Conservation (phyloP, 78 protist genomes). For the Polysphondylium violaceum region DNA sequence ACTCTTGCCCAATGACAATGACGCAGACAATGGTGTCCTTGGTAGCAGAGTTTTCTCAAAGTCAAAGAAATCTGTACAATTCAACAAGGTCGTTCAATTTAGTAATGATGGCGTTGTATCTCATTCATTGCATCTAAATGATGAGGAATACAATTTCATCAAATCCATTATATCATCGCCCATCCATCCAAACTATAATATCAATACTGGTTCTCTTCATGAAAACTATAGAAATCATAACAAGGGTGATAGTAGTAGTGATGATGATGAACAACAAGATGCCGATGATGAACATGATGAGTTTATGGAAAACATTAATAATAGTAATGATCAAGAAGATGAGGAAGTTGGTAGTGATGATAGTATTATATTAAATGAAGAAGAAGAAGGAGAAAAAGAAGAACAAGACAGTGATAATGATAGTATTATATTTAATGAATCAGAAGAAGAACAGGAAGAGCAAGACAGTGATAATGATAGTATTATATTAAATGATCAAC, state of each 20-base stretch:
- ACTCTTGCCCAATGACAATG: neutral
- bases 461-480: constrained; percentile 16
- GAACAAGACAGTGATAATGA: constrained; percentile 16
- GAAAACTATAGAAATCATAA: constrained; percentile 8
- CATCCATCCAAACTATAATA: constrained; percentile 8
- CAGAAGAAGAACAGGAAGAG: neutral
- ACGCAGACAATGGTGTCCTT: too few species aligned
- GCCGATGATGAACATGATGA: constrained; percentile 13
- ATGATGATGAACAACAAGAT: constrained; percentile 4
- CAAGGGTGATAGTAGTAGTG: neutral
- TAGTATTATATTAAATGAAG: neutral
- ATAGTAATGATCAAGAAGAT: neutral
- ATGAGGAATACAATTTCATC: constrained; percentile 5
- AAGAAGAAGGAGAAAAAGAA: neutral
- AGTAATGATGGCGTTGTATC: constrained; percentile 12
- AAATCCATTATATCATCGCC: constrained; percentile 22
- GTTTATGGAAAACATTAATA: neutral
- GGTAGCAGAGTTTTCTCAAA: neutral
- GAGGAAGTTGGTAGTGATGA: constrained; percentile 12
- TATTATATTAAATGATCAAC: constrained; percentile 8
- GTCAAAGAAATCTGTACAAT: constrained; percentile 7
- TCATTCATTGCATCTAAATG: neutral
- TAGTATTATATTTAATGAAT: neutral
- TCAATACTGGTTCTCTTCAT: constrained; percentile 1
- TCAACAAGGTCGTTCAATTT: neutral